Evolutionary conservation across 2,329 filamentous ascomycete genomes (phyloP), one percentile per base, ranked within the genome.

Genomic region (Ophiostoma piceae): DNA sequence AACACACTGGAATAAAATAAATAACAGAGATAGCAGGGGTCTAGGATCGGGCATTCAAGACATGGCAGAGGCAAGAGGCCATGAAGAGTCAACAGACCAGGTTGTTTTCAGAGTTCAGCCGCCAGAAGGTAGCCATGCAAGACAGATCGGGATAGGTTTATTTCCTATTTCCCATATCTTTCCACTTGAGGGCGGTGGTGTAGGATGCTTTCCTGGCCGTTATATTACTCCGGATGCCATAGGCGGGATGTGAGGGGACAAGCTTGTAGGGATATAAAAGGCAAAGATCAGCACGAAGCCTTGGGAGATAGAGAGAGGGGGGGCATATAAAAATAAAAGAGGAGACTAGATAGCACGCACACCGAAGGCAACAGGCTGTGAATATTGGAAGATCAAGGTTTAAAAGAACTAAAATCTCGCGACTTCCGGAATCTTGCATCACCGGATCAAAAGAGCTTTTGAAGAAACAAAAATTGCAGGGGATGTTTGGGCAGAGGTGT

Each of bases 81-180:
- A 70, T 70, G 70, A 71, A 73, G 51, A 57, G 51, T 57, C 43
- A n/a, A 57, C 57, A 32, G 74, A 73, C 74, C 73, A 73, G 73
- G 71, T 74, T 72, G 72, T 73, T 71, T 72, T 72, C 71, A 71
- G 66, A 74, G 67, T 73, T 75, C 75, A 75, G 75, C 75, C 73
- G 74, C 74, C 71, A 73, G 57, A 26, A 70, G 14, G 57, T 62
- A 26, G 57, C 57, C 57, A 32, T 32, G 57, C 57, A 62, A 12
- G 57, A 62, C 57, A 62, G 57, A 62, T 62, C 26, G 26, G 57
- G 57, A 26, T 66, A 71, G 71, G 67, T 71, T 67, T 69, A 51
- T 32, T 57, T 57, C 29, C 43, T n/a, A 69, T 70, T 57, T 57
- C 22, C n/a, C 51, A 57, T 26, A 57, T 57, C 22, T 19, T 7